Base-by-base conservation (phyloP, 768 basidiomycete genomes). In the Grammothele lineata region DNA sequence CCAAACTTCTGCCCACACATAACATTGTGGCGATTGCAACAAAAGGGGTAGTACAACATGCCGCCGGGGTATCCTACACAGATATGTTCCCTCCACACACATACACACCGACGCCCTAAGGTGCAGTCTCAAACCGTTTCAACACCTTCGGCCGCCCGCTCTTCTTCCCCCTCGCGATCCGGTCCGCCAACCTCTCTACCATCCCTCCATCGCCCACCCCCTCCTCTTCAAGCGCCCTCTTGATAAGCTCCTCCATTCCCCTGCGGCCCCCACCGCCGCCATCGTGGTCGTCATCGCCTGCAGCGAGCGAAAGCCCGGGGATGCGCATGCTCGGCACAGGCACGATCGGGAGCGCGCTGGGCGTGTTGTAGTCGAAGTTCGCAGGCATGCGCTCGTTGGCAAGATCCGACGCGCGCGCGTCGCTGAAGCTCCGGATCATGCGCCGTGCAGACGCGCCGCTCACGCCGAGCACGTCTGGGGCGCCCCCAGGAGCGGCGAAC, bases 371-470 rank as follows among this genome's bases (percentile, higher is more conserved):
- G 55, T 75, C 64, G 66, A 79, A 78, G 46, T 71, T 8, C 8
- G 27, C 66, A 2, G 87, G 88, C 17, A 91, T 65, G 46, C 85
- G 83, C 61, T 90, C 87, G 66, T 91, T 91, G 39, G 73, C 70
- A 21, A 84, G 58, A 65, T 90, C 87, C 27, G 80, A 78, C 18
- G 80, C 80, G 42, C 88, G 87, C 81, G 87, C 87, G 51, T 89
- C 85, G 58, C 77, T 83, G 67, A 90, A 91, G 48, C 66, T 81
- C 47, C 74, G 78, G 62, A 91, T 87, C 50, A 74, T 74, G 50
- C 73, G 71, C 51, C 75, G 72, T 56, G 85, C 72, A 51, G 77
- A 76, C 44, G 75, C 65, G 25, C 78, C 78, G 39, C 82, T 80
- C 26, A 84, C 84, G 25, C 73, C 74, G 23, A 90, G 78, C 47